Base-by-base conservation (phyloP, 805 yeast genomes). In the fission yeast (Schizosaccharomyces pombe) region DNA sequence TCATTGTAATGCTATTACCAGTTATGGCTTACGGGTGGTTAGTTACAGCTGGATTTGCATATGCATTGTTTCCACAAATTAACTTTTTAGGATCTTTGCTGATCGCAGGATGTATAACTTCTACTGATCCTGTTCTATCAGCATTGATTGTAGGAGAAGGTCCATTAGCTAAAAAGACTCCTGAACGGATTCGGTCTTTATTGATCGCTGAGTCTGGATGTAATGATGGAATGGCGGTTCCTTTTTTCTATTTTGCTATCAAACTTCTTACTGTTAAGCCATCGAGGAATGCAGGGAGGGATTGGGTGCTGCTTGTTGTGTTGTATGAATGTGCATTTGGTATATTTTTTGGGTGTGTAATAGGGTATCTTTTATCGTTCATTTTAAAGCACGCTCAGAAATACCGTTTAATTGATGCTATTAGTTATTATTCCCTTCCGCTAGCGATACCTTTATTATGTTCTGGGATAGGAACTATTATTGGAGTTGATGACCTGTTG, bases 71-170 rank as follows among this genome's bases (percentile, higher is more conserved):
- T 33, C 89, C 91, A 1, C 75, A 79, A 5, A 70, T 86, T 56
- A 69, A 75, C 55, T 85, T 86, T 68, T 65, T 82, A 24, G 83
- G 79, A 52, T 79, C 85, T 2, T 72, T 86, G 40, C 72, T 81
- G 52, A 77, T 86, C 1, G 76, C 87, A 33, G 95, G 93, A 1
- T 85, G 95, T 64, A 79, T 86, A 51, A 87, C 95, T 0, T 95
- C 95, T 1, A 87, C 96, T 0, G 96, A 86, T 67, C 96, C 96
- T 5, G 91, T 86, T 47, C 72, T 86, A 62, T 95, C 95, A 1
- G 91, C 94, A 16, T 94, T 95, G 2, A 94, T 86, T 37, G 95
- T 86, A 9, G 94, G 95, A 65, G 86, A 83, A 61, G 94, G 94
- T 59, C 83, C 84, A 63, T 86, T 86, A 64, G 94, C 94, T 12